A percentile compares a stretch with the other conserved stretches of the same genome.
phyloP scores from a whole-genome alignment of 1,139 yeast species.

The Protomyces macrosporus region DNA sequence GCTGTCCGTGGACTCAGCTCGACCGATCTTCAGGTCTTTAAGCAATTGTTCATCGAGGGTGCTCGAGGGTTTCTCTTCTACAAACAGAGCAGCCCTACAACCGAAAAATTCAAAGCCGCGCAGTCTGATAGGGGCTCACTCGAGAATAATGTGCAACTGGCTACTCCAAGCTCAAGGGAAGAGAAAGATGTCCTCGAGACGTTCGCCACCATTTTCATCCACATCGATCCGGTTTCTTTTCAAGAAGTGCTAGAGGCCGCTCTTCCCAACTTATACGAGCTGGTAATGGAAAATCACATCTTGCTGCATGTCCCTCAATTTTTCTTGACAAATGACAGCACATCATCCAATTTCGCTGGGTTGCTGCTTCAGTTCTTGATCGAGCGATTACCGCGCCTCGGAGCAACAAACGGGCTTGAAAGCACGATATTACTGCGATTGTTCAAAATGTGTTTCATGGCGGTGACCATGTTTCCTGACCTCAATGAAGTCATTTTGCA shows the following conservation, averaged over 20 bases:
- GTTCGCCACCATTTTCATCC: constrained; percentile 87
- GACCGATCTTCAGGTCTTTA: constrained; percentile 75
- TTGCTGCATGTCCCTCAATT: constrained; percentile 87
- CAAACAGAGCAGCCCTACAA: constrained; percentile 46
- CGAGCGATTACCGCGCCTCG: constrained; percentile 68
- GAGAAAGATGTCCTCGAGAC: constrained; percentile 95
- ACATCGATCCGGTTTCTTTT: constrained; percentile 91
- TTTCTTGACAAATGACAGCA: constrained; percentile 85
- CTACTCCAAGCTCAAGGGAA: constrained; percentile 62
- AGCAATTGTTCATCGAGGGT: constrained; percentile 77
- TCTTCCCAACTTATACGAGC: constrained; percentile 67
- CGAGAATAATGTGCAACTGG: constrained; percentile 29
- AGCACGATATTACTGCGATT: constrained; percentile 76
- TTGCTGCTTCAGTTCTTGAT: constrained; percentile 70
- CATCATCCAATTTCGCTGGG: constrained; percentile 91
- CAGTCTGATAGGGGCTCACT: constrained; percentile 42
- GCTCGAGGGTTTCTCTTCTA: constrained; percentile 75
- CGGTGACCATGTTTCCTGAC: constrained; percentile 84
- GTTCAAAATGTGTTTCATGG: constrained; percentile 90
- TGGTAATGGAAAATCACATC: constrained; percentile 80
- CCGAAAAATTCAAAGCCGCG: constrained; percentile 31
- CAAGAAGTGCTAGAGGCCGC: constrained; percentile 85
- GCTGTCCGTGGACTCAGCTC: constrained; percentile 74
- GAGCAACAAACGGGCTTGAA: constrained; percentile 63
- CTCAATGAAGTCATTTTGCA: constrained; percentile 79